phyloP scores from a whole-genome alignment of 139 green algal species.

The Raphidocelis subcapitata region DNA sequence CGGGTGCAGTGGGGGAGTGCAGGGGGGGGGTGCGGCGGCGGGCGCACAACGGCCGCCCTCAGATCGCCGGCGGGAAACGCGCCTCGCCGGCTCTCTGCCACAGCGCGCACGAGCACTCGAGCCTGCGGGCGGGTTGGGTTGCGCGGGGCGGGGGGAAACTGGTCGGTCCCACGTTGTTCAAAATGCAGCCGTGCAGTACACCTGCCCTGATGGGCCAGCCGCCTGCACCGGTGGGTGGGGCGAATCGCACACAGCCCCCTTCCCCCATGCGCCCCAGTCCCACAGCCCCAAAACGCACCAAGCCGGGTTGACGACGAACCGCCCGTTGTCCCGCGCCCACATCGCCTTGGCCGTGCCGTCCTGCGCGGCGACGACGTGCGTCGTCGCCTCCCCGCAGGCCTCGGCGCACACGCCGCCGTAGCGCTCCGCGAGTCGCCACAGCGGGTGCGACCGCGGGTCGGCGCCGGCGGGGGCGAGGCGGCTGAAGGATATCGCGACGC shows the following conservation, averaged over 20 bases:
- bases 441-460: not conserved
- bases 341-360: conserved; percentile 1
- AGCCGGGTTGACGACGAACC: conserved; percentile 43
- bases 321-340: conserved; percentile 46
- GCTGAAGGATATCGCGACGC: not conserved
- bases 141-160: not conserved
- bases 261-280: not conserved
- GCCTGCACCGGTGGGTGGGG: not conserved
- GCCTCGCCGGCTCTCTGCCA: conserved; percentile 61
- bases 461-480: not conserved
- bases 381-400: not conserved
- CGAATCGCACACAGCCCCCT: not conserved
- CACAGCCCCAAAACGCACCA: conserved; percentile 28
- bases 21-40: too few species aligned
- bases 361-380: not conserved
- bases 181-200: not conserved
- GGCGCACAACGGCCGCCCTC: too few species aligned
- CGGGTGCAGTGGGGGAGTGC: too few species aligned
- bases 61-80: conserved; percentile 40
- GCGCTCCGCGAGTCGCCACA: not conserved
- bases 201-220: not conserved
- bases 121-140: conserved; percentile 29
- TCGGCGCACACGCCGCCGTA: not conserved
- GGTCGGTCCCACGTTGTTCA: not conserved
- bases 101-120: conserved; percentile 61